A percentile compares a stretch with the other conserved stretches of the same genome.
phyloP scores from a whole-genome alignment of 805 yeast species.

The Candida bentonensis region DNA sequence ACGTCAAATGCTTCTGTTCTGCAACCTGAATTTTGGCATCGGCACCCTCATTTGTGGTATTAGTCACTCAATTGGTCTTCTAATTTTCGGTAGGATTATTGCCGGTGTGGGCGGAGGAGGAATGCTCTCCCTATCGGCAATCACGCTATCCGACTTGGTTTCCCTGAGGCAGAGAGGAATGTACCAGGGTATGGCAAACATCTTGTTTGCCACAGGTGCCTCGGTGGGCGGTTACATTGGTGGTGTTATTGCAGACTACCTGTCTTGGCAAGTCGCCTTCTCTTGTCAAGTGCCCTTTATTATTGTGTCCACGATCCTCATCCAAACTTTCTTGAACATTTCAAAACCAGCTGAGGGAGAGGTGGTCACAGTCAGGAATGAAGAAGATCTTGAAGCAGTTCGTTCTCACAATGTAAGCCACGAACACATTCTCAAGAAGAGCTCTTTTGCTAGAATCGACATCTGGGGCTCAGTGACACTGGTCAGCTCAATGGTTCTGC shows the following conservation, averaged over 20 bases:
- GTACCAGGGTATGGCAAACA: slow-evolving; percentile 70
- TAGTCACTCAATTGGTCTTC: slow-evolving; percentile 36
- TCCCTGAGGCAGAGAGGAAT: slow-evolving; percentile 65
- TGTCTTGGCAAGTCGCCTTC: slow-evolving; percentile 52
- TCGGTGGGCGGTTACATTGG: slow-evolving; percentile 49
- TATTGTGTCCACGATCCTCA: slow-evolving; percentile 19
- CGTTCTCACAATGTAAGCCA: slow-evolving; percentile 12
- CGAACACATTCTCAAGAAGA: slow-evolving; percentile 24
- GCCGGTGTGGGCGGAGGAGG: slow-evolving; percentile 91
- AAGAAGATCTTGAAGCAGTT: slow-evolving; percentile 6
- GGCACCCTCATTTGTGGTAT: slow-evolving; percentile 41
- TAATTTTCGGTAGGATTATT: slow-evolving; percentile 61
- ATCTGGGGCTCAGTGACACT: slow-evolving; percentile 47
- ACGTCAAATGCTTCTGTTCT: slow-evolving; percentile 26
- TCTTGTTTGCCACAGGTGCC: slow-evolving; percentile 65
- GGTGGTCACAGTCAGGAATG: slow-evolving; percentile 10
- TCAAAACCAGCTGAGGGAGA: slow-evolving; percentile 14
- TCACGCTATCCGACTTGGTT: slow-evolving; percentile 63
- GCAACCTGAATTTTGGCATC: slow-evolving; percentile 28
- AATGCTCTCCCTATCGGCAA: slow-evolving; percentile 60
- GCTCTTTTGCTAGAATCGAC: slow-evolving; percentile 47
- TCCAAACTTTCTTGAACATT: slow-evolving; percentile 7
- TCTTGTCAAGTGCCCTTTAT: slow-evolving; percentile 27
- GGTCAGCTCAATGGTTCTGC: slow-evolving; percentile 39
- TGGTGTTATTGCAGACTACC: slow-evolving; percentile 36